Base-by-base conservation (phyloP, 371 early-diverging fungal species). In the Smittium culicis region DNA sequence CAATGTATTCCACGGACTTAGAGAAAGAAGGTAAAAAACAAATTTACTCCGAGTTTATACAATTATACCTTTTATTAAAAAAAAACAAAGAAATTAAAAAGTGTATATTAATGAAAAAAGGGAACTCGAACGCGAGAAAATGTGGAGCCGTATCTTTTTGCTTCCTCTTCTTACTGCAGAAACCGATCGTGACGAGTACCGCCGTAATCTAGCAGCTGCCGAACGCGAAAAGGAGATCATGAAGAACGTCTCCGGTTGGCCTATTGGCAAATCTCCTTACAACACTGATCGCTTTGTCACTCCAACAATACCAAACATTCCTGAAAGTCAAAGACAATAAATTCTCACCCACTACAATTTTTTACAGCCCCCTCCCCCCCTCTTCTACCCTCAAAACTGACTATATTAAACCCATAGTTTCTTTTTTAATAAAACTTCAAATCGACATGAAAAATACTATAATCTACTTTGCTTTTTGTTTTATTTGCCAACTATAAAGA, bases 141-240 rank as follows among this genome's bases (percentile, higher is more conserved):
- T 86, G 34, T 97, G 96, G 96, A 77, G 89, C 60, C 87, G 98
- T 57, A 90, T 97, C 71, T 82, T 90, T 80, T 76, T 92, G 54
- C 74, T 88, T 34, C 98, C 98, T 3, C 72, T 95, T 70, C 82
- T 96, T 64, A 88, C 90, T 69, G 96, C 98, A 62, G 98, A 97
- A 81, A 75, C 86, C 1, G 98, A 97, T 77, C 87, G 98, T 54
- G 96, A 95, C 75, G 75, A 82, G 34, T 90, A 90, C 71, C 89
- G 96, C 63, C 84, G 94, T n/a, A 76, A 85, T 61, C 78, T 81
- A 54, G 89, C 91, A 11, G 79, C 86, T 58, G 82, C 85, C 61
- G 82, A 81, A 35, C 82, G 89, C 31, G 98, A 94, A 76, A 82
- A 84, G 31, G 88, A 85, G 69, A 86, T 90, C 68, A 97, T 95